Evolutionary conservation across 2,329 filamentous ascomycete species (phyloP).

Genomic region (Metarhizium brunneum): DNA sequence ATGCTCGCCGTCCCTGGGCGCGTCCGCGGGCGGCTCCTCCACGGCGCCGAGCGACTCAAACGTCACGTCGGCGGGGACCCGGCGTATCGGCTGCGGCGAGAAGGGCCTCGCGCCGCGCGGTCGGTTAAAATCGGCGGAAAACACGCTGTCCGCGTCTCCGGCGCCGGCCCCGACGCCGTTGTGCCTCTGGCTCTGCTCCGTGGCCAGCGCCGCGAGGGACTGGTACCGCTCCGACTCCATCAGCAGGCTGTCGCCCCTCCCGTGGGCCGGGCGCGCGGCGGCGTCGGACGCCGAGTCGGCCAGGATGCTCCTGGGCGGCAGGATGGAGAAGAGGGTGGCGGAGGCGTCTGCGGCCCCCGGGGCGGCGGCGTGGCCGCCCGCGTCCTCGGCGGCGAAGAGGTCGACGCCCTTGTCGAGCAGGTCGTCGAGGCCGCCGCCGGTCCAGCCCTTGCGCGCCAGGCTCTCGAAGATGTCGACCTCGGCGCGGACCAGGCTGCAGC

Average conservation of each 20-base stretch:
- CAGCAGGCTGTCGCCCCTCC: conserved; percentile 45
- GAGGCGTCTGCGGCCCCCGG: conserved; percentile 17
- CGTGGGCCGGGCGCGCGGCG: conserved; percentile 22
- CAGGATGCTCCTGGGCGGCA: conserved; percentile 55
- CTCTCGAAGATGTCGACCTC: conserved; percentile 64
- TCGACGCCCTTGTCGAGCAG: conserved; percentile 55
- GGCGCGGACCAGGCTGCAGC: conserved; percentile 55
- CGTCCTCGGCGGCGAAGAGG: conserved; percentile 41
- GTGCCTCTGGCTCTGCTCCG: conserved; percentile 13
- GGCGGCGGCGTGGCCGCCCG: conserved; percentile 18
- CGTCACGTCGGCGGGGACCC: conserved; percentile 30
- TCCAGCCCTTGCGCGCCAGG: conserved; percentile 58
- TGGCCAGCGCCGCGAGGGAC: conserved; percentile 41
- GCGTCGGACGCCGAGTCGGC: conserved; percentile 36
- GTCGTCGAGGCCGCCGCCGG: conserved; percentile 56
- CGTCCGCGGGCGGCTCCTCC: conserved; percentile 6
- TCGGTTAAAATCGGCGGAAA: conserved; percentile 43
- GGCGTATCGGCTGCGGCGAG: conserved; percentile 44
- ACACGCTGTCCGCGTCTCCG: conserved; percentile 40
- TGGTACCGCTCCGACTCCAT: conserved; percentile 46
- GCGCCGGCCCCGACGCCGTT: conserved; percentile 6
- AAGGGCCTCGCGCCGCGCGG: conserved; percentile 48
- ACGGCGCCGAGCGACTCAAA: conserved; percentile 26
- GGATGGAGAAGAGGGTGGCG: conserved; percentile 48
- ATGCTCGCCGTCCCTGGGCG: conserved; percentile 5